phyloP scores from a whole-genome alignment of 495 filamentous ascomycete genomes.

The Aspergillus biplanus region DNA sequence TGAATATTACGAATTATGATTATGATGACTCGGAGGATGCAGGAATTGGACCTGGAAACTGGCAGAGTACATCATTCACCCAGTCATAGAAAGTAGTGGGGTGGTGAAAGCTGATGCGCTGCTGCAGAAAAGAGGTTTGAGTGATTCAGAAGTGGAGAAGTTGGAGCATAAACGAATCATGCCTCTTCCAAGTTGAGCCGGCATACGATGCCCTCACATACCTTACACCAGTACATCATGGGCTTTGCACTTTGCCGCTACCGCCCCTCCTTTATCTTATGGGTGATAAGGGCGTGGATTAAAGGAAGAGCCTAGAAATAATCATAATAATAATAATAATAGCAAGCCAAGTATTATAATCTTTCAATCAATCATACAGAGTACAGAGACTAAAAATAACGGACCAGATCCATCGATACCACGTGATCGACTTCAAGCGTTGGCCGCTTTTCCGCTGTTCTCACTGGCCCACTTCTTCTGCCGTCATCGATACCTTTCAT shows the following conservation, averaged over 20 bases:
- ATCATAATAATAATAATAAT: too few species aligned
- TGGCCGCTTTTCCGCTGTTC: conserved; percentile 19
- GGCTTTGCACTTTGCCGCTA: too few species aligned
- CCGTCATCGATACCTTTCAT: not conserved
- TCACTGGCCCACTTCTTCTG: not conserved
- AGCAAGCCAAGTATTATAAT: too few species aligned
- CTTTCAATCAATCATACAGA: not conserved
- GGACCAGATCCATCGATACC: not conserved
- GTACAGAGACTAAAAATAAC: conserved; percentile 5
- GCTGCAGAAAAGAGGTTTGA: not conserved
- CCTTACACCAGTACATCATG: not conserved
- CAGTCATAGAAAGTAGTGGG: not conserved
- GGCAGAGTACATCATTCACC: not conserved
- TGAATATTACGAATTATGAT: not conserved
- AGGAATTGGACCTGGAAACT: conserved; percentile 3
- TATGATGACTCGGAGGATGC: not conserved
- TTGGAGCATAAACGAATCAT: conserved; percentile 4
- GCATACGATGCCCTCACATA: not conserved
- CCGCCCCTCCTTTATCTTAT: too few species aligned
- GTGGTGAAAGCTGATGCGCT: not conserved
- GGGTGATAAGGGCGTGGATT: too few species aligned
- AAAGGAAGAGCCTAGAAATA: too few species aligned
- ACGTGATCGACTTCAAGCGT: conserved; percentile 20
- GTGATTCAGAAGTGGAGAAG: not conserved
- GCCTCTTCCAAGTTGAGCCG: not conserved